Percentiles rank a stretch among this genome's conserved stretches.
phyloP scores from a whole-genome alignment of 1,284 basidiomycete species.

The Ceratobasidium sp. region DNA sequence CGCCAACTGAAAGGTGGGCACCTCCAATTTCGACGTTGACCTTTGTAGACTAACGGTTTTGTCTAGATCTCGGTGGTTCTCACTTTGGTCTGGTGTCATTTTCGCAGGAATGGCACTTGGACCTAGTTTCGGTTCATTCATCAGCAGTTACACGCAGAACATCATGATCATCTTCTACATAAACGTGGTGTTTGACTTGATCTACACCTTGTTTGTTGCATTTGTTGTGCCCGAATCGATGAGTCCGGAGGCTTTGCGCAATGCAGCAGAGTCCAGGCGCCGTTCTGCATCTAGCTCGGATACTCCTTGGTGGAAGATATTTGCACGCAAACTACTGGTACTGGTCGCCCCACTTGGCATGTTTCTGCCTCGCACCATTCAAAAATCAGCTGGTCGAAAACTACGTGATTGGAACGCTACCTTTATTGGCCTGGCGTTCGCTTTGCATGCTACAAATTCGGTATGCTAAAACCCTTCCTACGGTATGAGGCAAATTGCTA shows the following conservation, averaged over 20 bases:
- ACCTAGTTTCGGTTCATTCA: conserved; percentile 72
- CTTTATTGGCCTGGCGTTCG: conserved; percentile 64
- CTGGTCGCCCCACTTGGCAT: conserved; percentile 75
- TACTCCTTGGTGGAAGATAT: conserved; percentile 11
- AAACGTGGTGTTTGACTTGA: conserved; percentile 60
- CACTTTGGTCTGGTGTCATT: conserved; percentile 68
- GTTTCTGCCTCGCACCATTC: conserved; percentile 62
- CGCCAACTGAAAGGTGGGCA: conserved; percentile 58
- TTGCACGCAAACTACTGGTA: conserved; percentile 39
- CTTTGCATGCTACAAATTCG: conserved; percentile 37
- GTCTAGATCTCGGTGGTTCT: conserved; percentile 65
- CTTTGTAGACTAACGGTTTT: neutral
- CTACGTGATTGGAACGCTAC: conserved; percentile 74
- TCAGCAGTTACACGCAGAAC: conserved; percentile 68
- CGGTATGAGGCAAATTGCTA: neutral
- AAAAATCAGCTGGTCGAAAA: conserved; percentile 46
- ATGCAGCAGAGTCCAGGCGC: conserved; percentile 27
- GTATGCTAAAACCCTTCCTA: neutral
- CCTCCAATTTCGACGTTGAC: neutral
- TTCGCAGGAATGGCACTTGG: conserved; percentile 79
- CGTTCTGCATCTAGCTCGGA: neutral
- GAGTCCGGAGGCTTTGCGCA: conserved; percentile 50
- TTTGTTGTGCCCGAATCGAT: conserved; percentile 82
- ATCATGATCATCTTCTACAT: conserved; percentile 79
- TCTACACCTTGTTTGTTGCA: conserved; percentile 65